Evolutionary conservation across 2,329 filamentous ascomycete species (phyloP).

Genomic region (Fusarium sp.): DNA sequence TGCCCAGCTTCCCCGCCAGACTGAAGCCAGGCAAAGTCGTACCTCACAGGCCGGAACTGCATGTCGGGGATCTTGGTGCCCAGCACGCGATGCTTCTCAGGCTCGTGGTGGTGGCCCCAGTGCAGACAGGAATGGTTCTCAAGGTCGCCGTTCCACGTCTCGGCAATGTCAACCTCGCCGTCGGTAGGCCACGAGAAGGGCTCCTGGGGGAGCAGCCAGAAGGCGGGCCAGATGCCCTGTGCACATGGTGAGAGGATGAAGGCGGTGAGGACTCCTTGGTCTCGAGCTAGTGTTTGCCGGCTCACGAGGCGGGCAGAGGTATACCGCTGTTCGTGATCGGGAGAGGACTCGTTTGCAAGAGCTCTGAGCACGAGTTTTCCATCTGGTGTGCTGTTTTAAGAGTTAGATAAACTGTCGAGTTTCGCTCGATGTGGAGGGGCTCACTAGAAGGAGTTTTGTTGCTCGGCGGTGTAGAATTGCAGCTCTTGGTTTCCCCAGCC

Average conservation of each 20-base stretch:
- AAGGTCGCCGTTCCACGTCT: conserved; percentile 69
- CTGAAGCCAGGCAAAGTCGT: conserved; percentile 67
- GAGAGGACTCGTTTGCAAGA: conserved; percentile 52
- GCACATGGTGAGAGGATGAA: conserved; percentile 64
- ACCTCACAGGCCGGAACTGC: conserved; percentile 59
- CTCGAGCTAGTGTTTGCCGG: conserved; percentile 60
- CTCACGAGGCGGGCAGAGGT: conserved; percentile 67
- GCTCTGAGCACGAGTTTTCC: conserved; percentile 64
- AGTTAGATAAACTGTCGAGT: neutral
- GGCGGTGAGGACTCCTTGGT: conserved; percentile 64
- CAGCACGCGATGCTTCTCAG: conserved; percentile 66
- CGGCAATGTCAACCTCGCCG: conserved; percentile 70
- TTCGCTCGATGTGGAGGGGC: neutral
- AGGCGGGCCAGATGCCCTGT: conserved; percentile 69
- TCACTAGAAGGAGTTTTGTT: conserved; percentile 64
- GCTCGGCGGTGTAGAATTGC: conserved; percentile 64
- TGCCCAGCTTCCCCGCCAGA: conserved; percentile 56
- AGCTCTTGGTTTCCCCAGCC: conserved; percentile 72
- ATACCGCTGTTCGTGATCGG: conserved; percentile 56
- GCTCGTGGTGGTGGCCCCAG: conserved; percentile 67
- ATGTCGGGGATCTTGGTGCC: conserved; percentile 63
- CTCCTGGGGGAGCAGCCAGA: conserved; percentile 68
- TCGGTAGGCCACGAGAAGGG: conserved; percentile 69
- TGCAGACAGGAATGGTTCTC: conserved; percentile 68
- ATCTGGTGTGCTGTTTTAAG: conserved; percentile 54